Evolutionary conservation across 1,284 basidiomycete genomes (phyloP).

Genomic region (Ustilago loliicola): DNA sequence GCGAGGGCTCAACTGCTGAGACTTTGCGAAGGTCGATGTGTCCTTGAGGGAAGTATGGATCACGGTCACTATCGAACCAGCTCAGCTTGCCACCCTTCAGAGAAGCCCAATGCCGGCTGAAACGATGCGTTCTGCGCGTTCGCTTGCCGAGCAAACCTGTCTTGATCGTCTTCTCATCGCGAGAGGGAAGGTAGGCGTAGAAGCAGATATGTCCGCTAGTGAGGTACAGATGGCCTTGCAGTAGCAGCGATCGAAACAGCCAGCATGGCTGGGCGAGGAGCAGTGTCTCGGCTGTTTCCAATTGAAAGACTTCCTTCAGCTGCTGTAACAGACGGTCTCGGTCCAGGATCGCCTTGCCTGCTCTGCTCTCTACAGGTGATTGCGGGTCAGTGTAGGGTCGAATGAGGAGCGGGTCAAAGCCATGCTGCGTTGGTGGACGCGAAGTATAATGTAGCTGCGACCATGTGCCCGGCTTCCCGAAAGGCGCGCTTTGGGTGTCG

Average conservation of each 20-base stretch:
- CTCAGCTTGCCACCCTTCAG: slow-evolving; percentile 57
- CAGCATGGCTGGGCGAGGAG: slow-evolving; percentile 54
- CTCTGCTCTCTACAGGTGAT: background rate
- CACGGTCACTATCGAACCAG: slow-evolving; percentile 74
- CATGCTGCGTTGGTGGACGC: background rate
- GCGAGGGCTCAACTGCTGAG: slow-evolving; percentile 82
- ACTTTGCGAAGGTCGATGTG: slow-evolving; percentile 93
- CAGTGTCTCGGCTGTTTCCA: slow-evolving; percentile 47
- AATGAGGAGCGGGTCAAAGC: slow-evolving; percentile 28
- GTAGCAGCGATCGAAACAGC: slow-evolving; percentile 73
- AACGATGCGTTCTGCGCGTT: slow-evolving; percentile 58
- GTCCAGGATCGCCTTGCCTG: background rate
- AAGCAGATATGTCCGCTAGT: slow-evolving; percentile 93
- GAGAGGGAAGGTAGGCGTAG: slow-evolving; percentile 84
- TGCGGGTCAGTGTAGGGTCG: slow-evolving; percentile 25
- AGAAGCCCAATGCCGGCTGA: slow-evolving; percentile 61
- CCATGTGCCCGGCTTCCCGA: background rate
- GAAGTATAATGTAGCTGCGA: slow-evolving; percentile 12
- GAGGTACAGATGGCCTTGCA: slow-evolving; percentile 96
- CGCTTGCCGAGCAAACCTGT: slow-evolving; percentile 50
- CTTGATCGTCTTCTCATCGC: slow-evolving; percentile 49
- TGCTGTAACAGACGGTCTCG: slow-evolving; percentile 41
- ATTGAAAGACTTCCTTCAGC: slow-evolving; percentile 45
- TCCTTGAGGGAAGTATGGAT: slow-evolving; percentile 96
- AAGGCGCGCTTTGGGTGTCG: background rate